Base-by-base conservation (phyloP, 345 rosid genomes). In the Noccaea caerulescens region DNA sequence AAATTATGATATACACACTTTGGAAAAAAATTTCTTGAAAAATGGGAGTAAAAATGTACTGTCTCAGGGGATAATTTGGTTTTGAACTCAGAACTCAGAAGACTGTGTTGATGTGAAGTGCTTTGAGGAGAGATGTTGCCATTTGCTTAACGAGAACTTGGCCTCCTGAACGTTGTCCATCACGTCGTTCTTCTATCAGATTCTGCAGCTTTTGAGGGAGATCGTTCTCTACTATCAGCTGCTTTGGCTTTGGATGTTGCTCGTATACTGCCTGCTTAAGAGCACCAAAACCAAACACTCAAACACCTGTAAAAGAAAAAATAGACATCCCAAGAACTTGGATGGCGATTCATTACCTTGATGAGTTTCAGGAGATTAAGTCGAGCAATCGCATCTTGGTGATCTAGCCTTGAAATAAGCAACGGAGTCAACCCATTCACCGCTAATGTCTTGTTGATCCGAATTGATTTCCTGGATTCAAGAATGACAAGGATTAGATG, bases 181-280 rank as follows among this genome's bases (percentile, higher is more conserved):
- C 98, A 32, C 99, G 80, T n/a, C 99, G 89, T 78, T 94, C 99
- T 77, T 89, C 99, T 0, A 94, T 94, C 55, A 94, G 81, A 77
- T 84, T 89, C 79, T 87, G 81, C 68, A 94, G 90, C 63, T 91
- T 89, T 50, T 81, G 89, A 8, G 97, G 98, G 12, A 94, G 84
- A 71, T 91, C 89, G 53, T 91, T 94, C 89, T 94, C 99, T 68
- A 94, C 93, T 3, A 94, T 94, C 85, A 94, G 77, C 64, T 94
- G 98, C 69, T 94, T 94, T 16, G 99, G 99, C 41, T 88, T 85
- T 4, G 99, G 99, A 72, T 94, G 99, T 75, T 91, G 99, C 91
- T 94, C 99, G 47, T 94, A 94, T 11, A 94, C 99, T 56, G 98
- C 90, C 99, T 94, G 80, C 50, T 47, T 77, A 8, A 50, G 3